Percentiles rank a stretch among this genome's conserved stretches.
phyloP scores from a whole-genome alignment of 179 eudicot species.

The Beta macrorhiza region DNA sequence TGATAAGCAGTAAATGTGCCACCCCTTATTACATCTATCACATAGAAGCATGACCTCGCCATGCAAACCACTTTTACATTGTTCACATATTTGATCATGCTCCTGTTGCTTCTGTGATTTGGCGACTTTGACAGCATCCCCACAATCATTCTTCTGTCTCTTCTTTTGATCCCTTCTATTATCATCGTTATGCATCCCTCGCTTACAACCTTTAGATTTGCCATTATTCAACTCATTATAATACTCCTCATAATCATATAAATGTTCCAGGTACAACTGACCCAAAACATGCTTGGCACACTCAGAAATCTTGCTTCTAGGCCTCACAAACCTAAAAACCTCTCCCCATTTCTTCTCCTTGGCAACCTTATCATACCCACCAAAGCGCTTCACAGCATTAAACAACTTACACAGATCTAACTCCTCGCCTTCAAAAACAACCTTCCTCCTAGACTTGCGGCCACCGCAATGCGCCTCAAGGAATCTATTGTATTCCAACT shows the following conservation, averaged over 20 bases:
- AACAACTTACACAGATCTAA: constrained; percentile 86
- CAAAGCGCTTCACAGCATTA: constrained; percentile 84
- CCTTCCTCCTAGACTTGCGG: constrained; percentile 63
- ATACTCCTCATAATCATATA: constrained; percentile 81
- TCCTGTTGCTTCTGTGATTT: constrained; percentile 47
- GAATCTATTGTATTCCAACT: constrained; percentile 79
- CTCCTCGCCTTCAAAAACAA: constrained; percentile 87
- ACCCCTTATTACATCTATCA: constrained; percentile 95
- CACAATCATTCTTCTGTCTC: constrained; percentile 57
- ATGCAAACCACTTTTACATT: constrained; percentile 92
- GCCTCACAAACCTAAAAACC: constrained; percentile 65
- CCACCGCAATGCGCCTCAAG: constrained; percentile 80
- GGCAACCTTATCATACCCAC: constrained; percentile 88
- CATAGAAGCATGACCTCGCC: constrained; percentile 96
- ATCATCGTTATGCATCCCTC: constrained; percentile 31
- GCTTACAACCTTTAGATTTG: constrained; percentile 47
- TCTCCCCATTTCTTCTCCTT: constrained; percentile 91
- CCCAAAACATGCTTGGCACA: constrained; percentile 87
- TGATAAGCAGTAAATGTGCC: constrained; percentile 92
- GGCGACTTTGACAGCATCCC: constrained; percentile 49
- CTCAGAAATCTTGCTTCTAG: constrained; percentile 60
- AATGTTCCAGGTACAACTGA: constrained; percentile 76
- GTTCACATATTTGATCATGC: constrained; percentile 87
- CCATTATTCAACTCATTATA: constrained; percentile 52
- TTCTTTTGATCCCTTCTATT: constrained; percentile 52